Evolutionary conservation across 768 basidiomycete species (phyloP), one percentile per base, ranked within the genome.

Genomic region (Hericium rajendrae): DNA sequence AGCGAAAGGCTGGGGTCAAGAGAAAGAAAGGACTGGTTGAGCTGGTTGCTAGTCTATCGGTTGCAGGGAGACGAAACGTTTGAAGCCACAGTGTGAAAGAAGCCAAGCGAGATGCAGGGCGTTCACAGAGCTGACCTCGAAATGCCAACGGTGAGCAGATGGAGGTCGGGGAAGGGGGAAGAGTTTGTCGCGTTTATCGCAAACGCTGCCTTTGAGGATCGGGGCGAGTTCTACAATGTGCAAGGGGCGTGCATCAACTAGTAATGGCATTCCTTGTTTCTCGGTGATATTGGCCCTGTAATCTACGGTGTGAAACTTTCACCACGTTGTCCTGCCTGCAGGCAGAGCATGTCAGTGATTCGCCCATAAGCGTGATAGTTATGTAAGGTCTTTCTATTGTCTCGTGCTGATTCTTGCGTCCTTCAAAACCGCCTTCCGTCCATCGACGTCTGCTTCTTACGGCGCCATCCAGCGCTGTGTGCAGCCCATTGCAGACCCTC

Each of bases 251-350:
- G 76, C 71, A 67, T 61, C 52, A 51, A 40, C 12, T 22, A 46
- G 60, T 52, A 50, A 57, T 55, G 57, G 54, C 55, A 54, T 60
- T 32, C 48, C 56, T 54, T 59, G 61, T 64, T 54, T 59, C 53
- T 59, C 55, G 54, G 57, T 53, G 59, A 59, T 64, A 63, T 62
- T 55, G 60, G 26, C 54, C 59, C 57, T 55, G 32, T 57, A 57
- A 59, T 63, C 62, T 61, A 53, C 54, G 67, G 76, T 84, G 80
- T 78, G 79, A 82, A 51, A 81, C 74, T 71, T 70, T 74, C 70
- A 71, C 71, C 79, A 86, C 84, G 85, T 84, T 85, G 53, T 76
- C 74, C 72, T 83, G 85, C 85, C 85, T 86, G 82, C 83, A 85
- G 84, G 85, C 83, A 79, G 67, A 65, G 61, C 66, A 68, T 71